Evolutionary conservation across 2,329 filamentous ascomycete species (phyloP).

Genomic region (Aspergillus costaricaensis): DNA sequence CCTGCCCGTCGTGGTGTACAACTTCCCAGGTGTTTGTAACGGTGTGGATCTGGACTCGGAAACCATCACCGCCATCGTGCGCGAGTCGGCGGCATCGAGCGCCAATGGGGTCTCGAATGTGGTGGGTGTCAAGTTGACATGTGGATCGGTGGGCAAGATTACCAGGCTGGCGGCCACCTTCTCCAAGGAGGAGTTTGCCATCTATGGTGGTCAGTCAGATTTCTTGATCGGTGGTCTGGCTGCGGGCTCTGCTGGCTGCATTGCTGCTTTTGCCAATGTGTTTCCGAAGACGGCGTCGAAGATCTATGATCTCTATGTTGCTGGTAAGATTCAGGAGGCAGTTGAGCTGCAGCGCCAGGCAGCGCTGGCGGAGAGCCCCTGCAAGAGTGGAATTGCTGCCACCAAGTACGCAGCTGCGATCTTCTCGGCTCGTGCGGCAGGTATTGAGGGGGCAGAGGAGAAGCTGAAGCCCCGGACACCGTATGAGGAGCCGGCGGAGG

Average conservation of each 20-base stretch:
- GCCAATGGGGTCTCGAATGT: conserved; percentile 53
- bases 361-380: conserved; percentile 65
- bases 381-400: conserved; percentile 66
- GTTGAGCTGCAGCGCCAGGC: conserved; percentile 62
- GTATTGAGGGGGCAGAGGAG: conserved; percentile 60
- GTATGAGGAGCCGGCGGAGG: conserved; percentile 55
- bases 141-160: conserved; percentile 63
- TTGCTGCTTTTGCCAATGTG: conserved; percentile 60
- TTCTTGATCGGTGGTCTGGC: conserved; percentile 62
- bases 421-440: conserved; percentile 60
- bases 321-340: conserved; percentile 61
- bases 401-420: conserved; percentile 69
- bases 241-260: conserved; percentile 57
- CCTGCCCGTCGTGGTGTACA: conserved; percentile 66
- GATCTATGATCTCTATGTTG: conserved; percentile 64
- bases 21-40: conserved; percentile 69
- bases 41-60: conserved; percentile 69
- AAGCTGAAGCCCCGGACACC: conserved; percentile 62
- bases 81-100: conserved; percentile 36
- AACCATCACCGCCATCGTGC: conserved; percentile 57
- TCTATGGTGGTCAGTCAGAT: conserved; percentile 72
- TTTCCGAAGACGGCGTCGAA: conserved; percentile 58
- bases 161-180: conserved; percentile 58
- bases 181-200: conserved; percentile 60
- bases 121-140: conserved; percentile 67